Evolutionary conservation across 495 filamentous ascomycete genomes (phyloP), one percentile per base, ranked within the genome.

Genomic region (Tirmania nivea): DNA sequence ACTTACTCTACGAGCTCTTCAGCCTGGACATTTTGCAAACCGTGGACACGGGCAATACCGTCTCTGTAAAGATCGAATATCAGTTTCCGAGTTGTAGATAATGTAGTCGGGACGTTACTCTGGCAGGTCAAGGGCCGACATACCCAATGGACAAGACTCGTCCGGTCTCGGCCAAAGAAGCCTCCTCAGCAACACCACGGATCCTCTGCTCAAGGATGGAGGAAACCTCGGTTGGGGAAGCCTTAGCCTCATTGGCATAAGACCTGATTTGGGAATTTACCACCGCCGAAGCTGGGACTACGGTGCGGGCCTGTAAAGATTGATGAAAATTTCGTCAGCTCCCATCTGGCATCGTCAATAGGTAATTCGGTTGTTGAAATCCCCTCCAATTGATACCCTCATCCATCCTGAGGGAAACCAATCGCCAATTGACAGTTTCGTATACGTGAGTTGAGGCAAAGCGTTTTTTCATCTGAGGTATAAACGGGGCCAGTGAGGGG

Each of bases 1-100:
- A 84, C 90, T 66, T 83, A 97, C 90, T 97, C 92, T 67, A 97
- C 90, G 68, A 97, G 82, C 79, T 97, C 90, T 73, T 97, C 90
- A 68, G 90, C 90, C 77, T 97, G 90, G 74, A 97, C 90, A 71
- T 96, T 96, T 83, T 76, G 84, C 85, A 97, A 92, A 69, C 90
- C 90, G 71, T 97, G 87, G 61, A 97, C 90, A 84, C 92, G 88
- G 69, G 90, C 90, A 67, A 97, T 97, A 94, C 90, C 90, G 74
- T 97, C 90, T 87, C 90, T 97, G 61, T 69, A 58, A 25, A 59
- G 34, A 31, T 49, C 52, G 34, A 59, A 37, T 54, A 45, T 45
- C 17, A 45, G 39, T 45, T 14, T 45, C 39, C 14, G 17, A 45
- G 14, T 31, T 31, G 52, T 48, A n/a, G 19, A 48, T 56, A 35